These are phyloP conservation scores for Pseudogymnoascus sp. DNA, from an alignment of 2,329 filamentous ascomycete genomes.

Conservation along the genomic window DNA sequence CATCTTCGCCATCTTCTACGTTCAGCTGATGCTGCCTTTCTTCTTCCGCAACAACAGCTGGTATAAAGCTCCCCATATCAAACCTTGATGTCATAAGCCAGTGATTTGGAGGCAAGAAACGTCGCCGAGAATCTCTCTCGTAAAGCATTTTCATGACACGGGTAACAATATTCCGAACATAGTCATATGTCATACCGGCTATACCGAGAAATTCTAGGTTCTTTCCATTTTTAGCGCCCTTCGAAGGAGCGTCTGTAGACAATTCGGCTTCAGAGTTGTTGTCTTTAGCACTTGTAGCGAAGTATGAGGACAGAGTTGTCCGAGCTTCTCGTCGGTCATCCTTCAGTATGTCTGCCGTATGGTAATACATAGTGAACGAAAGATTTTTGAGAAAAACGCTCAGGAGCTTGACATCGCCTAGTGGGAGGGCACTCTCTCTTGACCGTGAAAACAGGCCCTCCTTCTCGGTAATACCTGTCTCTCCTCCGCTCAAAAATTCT, in stretches of 20 bases:
- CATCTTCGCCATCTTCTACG: slow-evolving; percentile 51
- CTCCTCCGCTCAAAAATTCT: slow-evolving; percentile 68
- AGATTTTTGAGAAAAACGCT: slow-evolving; percentile 84
- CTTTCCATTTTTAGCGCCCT: neutral
- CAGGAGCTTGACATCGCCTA: slow-evolving; percentile 63
- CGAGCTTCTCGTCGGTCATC: slow-evolving; percentile 27
- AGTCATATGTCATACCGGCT: slow-evolving; percentile 65
- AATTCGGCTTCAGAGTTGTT: slow-evolving; percentile 6
- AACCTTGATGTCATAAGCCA: slow-evolving; percentile 90
- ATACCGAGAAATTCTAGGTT: slow-evolving; percentile 43
- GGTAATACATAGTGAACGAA: slow-evolving; percentile 81
- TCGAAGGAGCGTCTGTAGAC: neutral
- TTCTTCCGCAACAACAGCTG: slow-evolving; percentile 80
- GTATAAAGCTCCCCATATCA: slow-evolving; percentile 81
- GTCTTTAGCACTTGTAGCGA: slow-evolving; percentile 24
- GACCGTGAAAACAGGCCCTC: slow-evolving; percentile 39
- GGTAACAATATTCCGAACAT: slow-evolving; percentile 72
- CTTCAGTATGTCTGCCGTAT: slow-evolving; percentile 56
- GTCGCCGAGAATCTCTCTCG: slow-evolving; percentile 81
- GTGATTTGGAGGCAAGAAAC: slow-evolving; percentile 72
- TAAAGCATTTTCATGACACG: slow-evolving; percentile 80
- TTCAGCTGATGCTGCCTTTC: slow-evolving; percentile 63
- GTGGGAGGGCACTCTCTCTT: slow-evolving; percentile 57
- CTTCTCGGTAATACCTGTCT: slow-evolving; percentile 30
- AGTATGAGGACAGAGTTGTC: slow-evolving; percentile 37